phyloP scores from a whole-genome alignment of 495 filamentous ascomycete species.

The Aspergillus bridgeri region DNA sequence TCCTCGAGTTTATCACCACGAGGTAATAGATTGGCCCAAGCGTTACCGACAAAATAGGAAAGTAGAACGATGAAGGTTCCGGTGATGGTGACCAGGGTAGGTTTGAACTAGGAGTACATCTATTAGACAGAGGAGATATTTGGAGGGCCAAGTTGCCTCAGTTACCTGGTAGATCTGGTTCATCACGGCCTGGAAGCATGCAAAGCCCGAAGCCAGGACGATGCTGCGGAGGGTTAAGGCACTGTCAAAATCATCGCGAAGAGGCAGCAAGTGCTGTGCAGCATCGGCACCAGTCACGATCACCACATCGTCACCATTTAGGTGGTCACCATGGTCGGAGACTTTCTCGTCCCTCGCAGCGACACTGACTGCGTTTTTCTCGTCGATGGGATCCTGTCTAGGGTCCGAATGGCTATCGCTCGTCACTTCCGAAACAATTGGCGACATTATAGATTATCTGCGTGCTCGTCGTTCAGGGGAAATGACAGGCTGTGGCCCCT shows the following conservation, averaged over 20 bases:
- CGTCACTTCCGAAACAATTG: background rate
- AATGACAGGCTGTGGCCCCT: too few relatives aligned
- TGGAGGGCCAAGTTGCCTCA: background rate
- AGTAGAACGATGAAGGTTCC: constrained; percentile 34
- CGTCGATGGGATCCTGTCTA: background rate
- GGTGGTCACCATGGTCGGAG: constrained; percentile 4
- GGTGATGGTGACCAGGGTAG: constrained; percentile 26
- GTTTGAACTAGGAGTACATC: constrained; percentile 24
- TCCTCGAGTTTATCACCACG: constrained; percentile 34
- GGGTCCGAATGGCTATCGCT: background rate
- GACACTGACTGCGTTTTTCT: constrained; percentile 7
- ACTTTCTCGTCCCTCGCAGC: background rate
- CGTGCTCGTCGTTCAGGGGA: background rate
- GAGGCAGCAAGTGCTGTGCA: constrained; percentile 33
- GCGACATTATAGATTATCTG: background rate
- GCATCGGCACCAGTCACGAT: constrained; percentile 32
- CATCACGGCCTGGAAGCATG: constrained; percentile 49
- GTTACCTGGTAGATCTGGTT: constrained; percentile 43
- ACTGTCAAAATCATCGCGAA: constrained; percentile 43
- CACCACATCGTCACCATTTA: constrained; percentile 17
- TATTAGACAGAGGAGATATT: constrained; percentile 3
- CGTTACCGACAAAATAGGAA: constrained; percentile 37
- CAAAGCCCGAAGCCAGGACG: constrained; percentile 39
- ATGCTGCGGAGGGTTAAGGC: constrained; percentile 46
- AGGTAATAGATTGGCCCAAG: constrained; percentile 41